A percentile compares a stretch with the other conserved stretches of the same genome.
Evolutionary conservation across 1,284 basidiomycete genomes (phyloP).

Genomic region (Leccinum solheimii): DNA sequence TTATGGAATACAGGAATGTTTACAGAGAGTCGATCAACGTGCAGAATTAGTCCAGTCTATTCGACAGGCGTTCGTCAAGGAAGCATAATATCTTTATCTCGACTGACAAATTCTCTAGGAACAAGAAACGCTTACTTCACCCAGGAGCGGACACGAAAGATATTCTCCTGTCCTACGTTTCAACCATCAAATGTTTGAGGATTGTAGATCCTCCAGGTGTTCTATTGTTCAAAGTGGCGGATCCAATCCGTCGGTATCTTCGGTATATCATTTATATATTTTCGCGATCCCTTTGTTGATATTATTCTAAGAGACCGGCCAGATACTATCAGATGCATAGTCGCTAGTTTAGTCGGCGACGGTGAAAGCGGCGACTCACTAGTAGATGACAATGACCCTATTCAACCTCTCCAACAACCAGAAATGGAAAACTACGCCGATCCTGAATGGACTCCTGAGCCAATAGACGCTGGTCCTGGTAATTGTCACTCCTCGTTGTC

Average conservation of each 20-base stretch:
- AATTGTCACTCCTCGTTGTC: constrained; percentile 1
- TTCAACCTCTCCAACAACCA: constrained; percentile 67
- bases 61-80: constrained; percentile 60
- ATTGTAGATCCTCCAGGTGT: constrained; percentile 92
- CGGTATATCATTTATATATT: constrained; percentile 44
- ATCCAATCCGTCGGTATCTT: constrained; percentile 86
- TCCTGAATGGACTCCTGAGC: constrained; percentile 91
- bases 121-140: constrained; percentile 86
- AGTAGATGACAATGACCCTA: constrained; percentile 77
- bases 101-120: constrained; percentile 46
- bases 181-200: constrained; percentile 88
- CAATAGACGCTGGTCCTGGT: constrained; percentile 86
- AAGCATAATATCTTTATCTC: background rate
- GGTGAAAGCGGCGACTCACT: constrained; percentile 79
- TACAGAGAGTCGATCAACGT: constrained; percentile 78
- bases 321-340: constrained; percentile 91
- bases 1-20: constrained; percentile 56
- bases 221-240: constrained; percentile 87
- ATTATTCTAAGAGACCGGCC: constrained; percentile 63
- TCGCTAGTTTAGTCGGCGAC: constrained; percentile 87
- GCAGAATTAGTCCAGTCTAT: constrained; percentile 67
- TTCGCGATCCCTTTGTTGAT: constrained; percentile 3
- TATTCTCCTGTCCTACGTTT: constrained; percentile 92
- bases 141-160: constrained; percentile 95
- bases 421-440: constrained; percentile 86